phyloP scores from a whole-genome alignment of 495 filamentous ascomycete species.

The Penicillium paxilli region DNA sequence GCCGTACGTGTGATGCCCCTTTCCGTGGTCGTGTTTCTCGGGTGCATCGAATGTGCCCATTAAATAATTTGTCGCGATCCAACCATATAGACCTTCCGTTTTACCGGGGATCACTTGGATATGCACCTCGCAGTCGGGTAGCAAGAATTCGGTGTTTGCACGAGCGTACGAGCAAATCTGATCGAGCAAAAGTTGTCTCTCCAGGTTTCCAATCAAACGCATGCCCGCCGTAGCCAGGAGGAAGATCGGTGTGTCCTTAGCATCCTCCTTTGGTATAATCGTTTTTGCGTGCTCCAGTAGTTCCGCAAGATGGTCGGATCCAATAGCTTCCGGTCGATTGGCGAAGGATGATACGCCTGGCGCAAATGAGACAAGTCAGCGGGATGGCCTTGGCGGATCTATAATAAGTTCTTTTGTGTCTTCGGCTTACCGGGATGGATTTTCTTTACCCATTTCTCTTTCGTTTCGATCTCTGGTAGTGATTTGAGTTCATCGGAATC shows the following conservation, averaged over 20 bases:
- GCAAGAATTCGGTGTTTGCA: slow-evolving; percentile 73
- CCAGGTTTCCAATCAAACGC: slow-evolving; percentile 74
- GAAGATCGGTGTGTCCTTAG: slow-evolving; percentile 86
- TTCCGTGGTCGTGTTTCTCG: slow-evolving; percentile 70
- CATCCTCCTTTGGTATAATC: slow-evolving; percentile 75
- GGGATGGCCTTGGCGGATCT: no score
- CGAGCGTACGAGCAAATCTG: slow-evolving; percentile 85
- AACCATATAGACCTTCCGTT: slow-evolving; percentile 97
- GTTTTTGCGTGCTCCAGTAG: slow-evolving; percentile 82
- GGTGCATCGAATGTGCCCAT: slow-evolving; percentile 91
- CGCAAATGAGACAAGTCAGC: slow-evolving; percentile 3
- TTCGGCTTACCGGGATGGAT: slow-evolving; percentile 68
- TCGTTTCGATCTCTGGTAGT: slow-evolving; percentile 77
- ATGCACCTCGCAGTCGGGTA: slow-evolving; percentile 88
- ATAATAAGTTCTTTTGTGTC: no score
- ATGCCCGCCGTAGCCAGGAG: slow-evolving; percentile 96
- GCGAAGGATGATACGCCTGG: slow-evolving; percentile 86
- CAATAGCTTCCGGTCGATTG: slow-evolving; percentile 71
- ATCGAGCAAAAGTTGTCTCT: slow-evolving; percentile 69
- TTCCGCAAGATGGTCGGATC: slow-evolving; percentile 73
- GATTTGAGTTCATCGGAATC: slow-evolving; percentile 60
- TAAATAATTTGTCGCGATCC: slow-evolving; percentile 97
- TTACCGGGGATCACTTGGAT: slow-evolving; percentile 97
- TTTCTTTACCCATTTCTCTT: slow-evolving; percentile 90
- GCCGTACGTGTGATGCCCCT: slow-evolving; percentile 93